These are phyloP conservation scores for Marasmius tenuissimus DNA, from an alignment of 1,284 basidiomycete genomes.

Conservation along the genomic window DNA sequence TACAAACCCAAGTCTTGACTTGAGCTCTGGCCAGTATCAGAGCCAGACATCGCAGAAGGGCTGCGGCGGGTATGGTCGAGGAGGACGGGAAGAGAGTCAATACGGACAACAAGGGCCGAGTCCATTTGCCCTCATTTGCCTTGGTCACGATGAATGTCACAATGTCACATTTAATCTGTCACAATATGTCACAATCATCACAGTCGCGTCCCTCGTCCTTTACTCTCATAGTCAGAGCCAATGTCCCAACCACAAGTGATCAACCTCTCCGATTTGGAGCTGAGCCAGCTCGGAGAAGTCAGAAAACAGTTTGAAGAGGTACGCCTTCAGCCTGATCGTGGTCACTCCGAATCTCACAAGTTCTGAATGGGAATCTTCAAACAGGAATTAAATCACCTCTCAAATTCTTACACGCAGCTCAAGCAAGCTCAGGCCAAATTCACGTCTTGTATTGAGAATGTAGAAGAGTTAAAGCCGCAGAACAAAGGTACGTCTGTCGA, in stretches of 20 bases:
- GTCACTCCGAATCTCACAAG: not conserved
- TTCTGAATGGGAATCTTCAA: constrained; percentile 6
- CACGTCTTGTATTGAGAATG: constrained; percentile 82
- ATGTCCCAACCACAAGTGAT: constrained; percentile 61
- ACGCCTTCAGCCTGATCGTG: not conserved
- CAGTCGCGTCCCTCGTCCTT: not conserved
- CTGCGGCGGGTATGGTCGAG: not conserved
- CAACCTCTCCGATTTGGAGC: constrained; percentile 76
- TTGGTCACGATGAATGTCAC: not conserved
- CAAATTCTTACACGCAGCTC: constrained; percentile 90
- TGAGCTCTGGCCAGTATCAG: not conserved
- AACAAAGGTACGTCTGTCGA: constrained; percentile 62
- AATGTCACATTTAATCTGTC: constrained; percentile 1
- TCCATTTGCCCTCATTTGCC: too few relatives aligned
- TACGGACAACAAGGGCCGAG: too few relatives aligned
- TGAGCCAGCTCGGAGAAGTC: constrained; percentile 83
- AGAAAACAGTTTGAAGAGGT: constrained; percentile 90
- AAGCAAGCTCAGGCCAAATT: constrained; percentile 94
- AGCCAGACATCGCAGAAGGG: constrained; percentile 4
- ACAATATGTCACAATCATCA: constrained; percentile 18
- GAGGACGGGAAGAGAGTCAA: not conserved
- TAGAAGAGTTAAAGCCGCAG: constrained; percentile 73
- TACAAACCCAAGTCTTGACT: constrained; percentile 33
- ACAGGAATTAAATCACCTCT: constrained; percentile 91
- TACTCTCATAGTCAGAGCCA: constrained; percentile 25